phyloP scores from a whole-genome alignment of 345 rosid species.

The Brassica rapa region DNA sequence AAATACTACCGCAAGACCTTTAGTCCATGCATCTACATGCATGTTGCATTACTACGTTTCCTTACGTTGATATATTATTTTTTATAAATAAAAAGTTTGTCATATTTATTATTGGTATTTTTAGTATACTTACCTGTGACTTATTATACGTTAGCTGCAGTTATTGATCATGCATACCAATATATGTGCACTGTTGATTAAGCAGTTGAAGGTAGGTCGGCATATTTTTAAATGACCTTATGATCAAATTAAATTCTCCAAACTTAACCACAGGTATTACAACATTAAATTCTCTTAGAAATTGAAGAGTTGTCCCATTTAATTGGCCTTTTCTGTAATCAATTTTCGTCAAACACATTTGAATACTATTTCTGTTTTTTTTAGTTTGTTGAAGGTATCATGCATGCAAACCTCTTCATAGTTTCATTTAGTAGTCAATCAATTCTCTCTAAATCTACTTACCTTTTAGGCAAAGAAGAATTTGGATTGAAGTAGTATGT shows the following conservation, averaged over 20 bases:
- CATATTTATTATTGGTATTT: not conserved
- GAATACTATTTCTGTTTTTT: not conserved
- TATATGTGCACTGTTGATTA: slow-evolving; percentile 15
- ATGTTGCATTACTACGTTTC: slow-evolving; percentile 1
- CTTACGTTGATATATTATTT: slow-evolving; percentile 5
- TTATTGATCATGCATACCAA: slow-evolving; percentile 2
- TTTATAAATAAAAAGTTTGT: not conserved
- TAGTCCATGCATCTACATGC: not conserved
- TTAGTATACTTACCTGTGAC: not conserved
- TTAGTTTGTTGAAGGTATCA: slow-evolving; percentile 27
- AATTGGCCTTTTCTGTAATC: not conserved
- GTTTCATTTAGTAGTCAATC: slow-evolving; percentile 6
- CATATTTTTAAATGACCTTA: slow-evolving; percentile 13
- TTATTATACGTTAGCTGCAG: slow-evolving; percentile 13
- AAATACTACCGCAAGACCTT: not conserved
- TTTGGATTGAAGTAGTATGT: not conserved
- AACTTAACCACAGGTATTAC: not conserved
- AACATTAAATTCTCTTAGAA: slow-evolving; percentile 5
- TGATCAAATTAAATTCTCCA: not conserved
- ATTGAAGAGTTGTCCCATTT: slow-evolving; percentile 15
- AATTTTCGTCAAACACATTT: not conserved
- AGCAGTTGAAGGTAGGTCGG: slow-evolving; percentile 30
- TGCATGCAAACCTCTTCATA: slow-evolving; percentile 28
- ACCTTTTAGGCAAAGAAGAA: not conserved
- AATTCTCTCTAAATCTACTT: not conserved